Conservation (phyloP, 176 grass and related monocot genomes). For the Aechmea fasciata region DNA sequence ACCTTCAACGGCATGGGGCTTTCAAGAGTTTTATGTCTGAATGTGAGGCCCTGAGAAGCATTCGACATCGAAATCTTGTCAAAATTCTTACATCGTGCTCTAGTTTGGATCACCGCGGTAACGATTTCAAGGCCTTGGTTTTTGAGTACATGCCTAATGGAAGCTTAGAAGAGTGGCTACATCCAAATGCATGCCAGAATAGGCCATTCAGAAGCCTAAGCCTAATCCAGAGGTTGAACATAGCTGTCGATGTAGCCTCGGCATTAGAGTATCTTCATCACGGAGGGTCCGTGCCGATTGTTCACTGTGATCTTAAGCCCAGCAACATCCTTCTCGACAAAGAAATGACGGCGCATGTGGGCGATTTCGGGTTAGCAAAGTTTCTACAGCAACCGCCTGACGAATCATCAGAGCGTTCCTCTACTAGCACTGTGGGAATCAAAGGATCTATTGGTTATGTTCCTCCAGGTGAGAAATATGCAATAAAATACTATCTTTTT, state of each 20-base stretch:
- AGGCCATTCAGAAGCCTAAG: constrained; percentile 2
- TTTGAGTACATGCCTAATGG: constrained; percentile 33
- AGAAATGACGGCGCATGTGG: constrained; percentile 44
- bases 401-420: not conserved
- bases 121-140: constrained; percentile 23
- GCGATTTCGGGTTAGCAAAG: constrained; percentile 45
- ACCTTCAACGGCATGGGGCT: not conserved
- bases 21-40: not conserved
- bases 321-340: constrained; percentile 39
- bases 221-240: constrained; percentile 30
- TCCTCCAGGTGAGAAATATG: constrained; percentile 34
- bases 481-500: not conserved
- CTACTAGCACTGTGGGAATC: constrained; percentile 11
- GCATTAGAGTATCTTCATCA: constrained; percentile 54
- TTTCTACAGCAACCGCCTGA: constrained; percentile 3
- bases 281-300: constrained; percentile 19
- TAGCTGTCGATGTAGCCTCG: constrained; percentile 32
- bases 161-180: constrained; percentile 10
- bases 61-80: not conserved
- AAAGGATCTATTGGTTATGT: constrained; percentile 53
- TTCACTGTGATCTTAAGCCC: constrained; percentile 30
- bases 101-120: constrained; percentile 3
- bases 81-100: constrained; percentile 16
- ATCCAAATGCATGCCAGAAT: not conserved
- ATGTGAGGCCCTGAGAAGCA: not conserved